phyloP scores from a whole-genome alignment of 495 filamentous ascomycete genomes.

The Amniculicola lignicola region DNA sequence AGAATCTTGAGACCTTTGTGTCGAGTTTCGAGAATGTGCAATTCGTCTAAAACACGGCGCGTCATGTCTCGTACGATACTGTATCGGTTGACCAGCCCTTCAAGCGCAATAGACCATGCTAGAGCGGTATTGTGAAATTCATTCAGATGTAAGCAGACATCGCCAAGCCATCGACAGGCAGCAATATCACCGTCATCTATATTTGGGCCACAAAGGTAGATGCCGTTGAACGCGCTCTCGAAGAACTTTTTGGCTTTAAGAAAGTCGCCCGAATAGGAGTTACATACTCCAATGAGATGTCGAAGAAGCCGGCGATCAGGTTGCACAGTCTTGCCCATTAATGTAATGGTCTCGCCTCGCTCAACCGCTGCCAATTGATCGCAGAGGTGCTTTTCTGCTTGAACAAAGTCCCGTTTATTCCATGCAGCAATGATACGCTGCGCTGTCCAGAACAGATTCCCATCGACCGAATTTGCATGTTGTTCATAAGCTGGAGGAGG shows the following conservation, averaged over 20 bases:
- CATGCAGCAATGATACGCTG: slow-evolving; percentile 18
- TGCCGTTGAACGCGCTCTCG: slow-evolving; percentile 12
- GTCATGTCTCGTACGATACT: slow-evolving; percentile 3
- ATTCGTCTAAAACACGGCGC: slow-evolving; percentile 5
- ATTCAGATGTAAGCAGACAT: slow-evolving; percentile 26
- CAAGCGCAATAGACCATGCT: slow-evolving; percentile 24
- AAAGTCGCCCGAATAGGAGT: slow-evolving; percentile 24
- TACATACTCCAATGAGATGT: slow-evolving; percentile 25
- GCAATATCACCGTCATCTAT: slow-evolving; percentile 31
- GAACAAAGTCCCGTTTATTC: slow-evolving; percentile 15
- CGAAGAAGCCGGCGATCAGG: slow-evolving; percentile 14
- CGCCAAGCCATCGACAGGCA: slow-evolving; percentile 31
- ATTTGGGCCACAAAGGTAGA: slow-evolving; percentile 9
- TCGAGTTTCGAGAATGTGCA: not conserved
- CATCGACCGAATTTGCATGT: not conserved
- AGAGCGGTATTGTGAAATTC: slow-evolving; percentile 26
- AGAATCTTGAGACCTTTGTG: slow-evolving; percentile 7
- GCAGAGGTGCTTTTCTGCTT: slow-evolving; percentile 11
- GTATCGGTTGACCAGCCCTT: slow-evolving; percentile 7
- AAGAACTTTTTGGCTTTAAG: slow-evolving; percentile 23
- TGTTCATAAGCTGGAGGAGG: too few species aligned
- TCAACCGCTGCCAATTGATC: slow-evolving; percentile 21
- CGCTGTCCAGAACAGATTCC: slow-evolving; percentile 6
- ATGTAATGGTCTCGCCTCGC: slow-evolving; percentile 9
- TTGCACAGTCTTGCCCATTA: not conserved